Percentiles rank a stretch among this genome's conserved stretches.
Evolutionary conservation across 2,329 filamentous ascomycete species (phyloP).

Genomic region (Dactylellina parvicollis): DNA sequence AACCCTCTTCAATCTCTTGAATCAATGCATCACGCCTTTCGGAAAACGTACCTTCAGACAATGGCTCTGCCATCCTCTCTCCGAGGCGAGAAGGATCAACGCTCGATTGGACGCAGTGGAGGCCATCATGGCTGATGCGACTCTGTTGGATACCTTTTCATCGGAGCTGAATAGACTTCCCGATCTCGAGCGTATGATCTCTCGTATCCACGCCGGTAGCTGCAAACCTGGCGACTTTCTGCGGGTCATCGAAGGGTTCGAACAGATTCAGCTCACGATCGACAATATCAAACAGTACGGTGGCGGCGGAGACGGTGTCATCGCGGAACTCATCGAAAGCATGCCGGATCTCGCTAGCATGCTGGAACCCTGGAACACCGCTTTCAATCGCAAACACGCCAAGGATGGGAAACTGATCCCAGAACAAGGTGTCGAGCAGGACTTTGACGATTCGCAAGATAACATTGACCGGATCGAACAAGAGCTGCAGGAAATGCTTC

Average conservation of each 20-base stretch:
- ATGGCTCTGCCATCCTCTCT: slow-evolving; percentile 96
- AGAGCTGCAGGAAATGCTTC: slow-evolving; percentile 76
- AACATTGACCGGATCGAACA: slow-evolving; percentile 78
- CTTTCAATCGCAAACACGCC: slow-evolving; percentile 84
- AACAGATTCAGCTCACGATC: slow-evolving; percentile 97
- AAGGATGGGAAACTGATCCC: slow-evolving; percentile 85
- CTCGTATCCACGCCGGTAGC: slow-evolving; percentile 89
- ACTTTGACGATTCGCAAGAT: slow-evolving; percentile 86
- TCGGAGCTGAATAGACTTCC: slow-evolving; percentile 90
- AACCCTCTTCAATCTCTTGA: slow-evolving; percentile 88
- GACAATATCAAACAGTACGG: slow-evolving; percentile 75
- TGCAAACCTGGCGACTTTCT: slow-evolving; percentile 93
- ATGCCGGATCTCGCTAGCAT: slow-evolving; percentile 85
- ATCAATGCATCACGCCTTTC: slow-evolving; percentile 94
- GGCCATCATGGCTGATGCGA: slow-evolving; percentile 83
- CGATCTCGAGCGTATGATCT: slow-evolving; percentile 92
- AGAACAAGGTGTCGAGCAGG: slow-evolving; percentile 84
- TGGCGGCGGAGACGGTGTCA: slow-evolving; percentile 79
- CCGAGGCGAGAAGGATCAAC: slow-evolving; percentile 87
- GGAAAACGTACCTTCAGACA: slow-evolving; percentile 95
- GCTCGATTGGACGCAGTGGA: slow-evolving; percentile 94
- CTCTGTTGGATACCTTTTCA: slow-evolving; percentile 85
- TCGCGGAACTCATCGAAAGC: slow-evolving; percentile 80
- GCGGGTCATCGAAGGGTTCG: slow-evolving; percentile 91
- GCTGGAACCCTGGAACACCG: slow-evolving; percentile 85